Evolutionary conservation across 305 asterid genomes (phyloP).

Genomic region (Rubia tinctorum): DNA sequence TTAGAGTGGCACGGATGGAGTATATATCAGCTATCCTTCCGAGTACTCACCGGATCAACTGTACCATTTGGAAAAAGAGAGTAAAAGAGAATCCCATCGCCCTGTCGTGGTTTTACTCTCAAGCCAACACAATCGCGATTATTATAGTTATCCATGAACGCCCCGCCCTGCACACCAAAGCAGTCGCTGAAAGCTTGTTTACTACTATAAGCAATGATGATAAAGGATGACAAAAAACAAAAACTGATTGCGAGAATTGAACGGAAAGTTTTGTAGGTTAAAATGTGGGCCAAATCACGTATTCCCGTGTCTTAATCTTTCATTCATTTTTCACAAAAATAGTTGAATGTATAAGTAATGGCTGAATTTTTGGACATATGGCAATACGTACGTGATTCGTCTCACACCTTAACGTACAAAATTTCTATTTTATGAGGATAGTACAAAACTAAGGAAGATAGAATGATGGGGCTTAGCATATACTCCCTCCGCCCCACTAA

Average conservation of each 20-base stretch:
- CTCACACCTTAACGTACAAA: no score
- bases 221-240: not conserved
- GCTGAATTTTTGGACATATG: no score
- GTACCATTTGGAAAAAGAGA: constrained; percentile 83
- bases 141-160: constrained; percentile 71
- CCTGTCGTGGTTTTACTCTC: constrained; percentile 79
- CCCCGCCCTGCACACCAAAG: constrained; percentile 52
- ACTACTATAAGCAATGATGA: not conserved
- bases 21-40: not conserved
- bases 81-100: constrained; percentile 93
- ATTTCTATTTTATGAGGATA: no score
- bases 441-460: not conserved
- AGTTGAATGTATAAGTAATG: no score
- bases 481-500: not conserved
- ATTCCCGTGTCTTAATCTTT: no score
- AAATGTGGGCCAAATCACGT: no score
- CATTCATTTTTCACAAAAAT: no score
- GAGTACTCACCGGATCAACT: constrained; percentile 67
- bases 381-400: no score
- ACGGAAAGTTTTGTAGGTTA: no score
- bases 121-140: constrained; percentile 65
- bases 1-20: no score
- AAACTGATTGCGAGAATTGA: not conserved
- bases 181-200: constrained; percentile 3
- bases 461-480: constrained; percentile 7